Conservation (phyloP, 768 basidiomycete species). For the Rhodotorula sphaerocarpa region DNA sequence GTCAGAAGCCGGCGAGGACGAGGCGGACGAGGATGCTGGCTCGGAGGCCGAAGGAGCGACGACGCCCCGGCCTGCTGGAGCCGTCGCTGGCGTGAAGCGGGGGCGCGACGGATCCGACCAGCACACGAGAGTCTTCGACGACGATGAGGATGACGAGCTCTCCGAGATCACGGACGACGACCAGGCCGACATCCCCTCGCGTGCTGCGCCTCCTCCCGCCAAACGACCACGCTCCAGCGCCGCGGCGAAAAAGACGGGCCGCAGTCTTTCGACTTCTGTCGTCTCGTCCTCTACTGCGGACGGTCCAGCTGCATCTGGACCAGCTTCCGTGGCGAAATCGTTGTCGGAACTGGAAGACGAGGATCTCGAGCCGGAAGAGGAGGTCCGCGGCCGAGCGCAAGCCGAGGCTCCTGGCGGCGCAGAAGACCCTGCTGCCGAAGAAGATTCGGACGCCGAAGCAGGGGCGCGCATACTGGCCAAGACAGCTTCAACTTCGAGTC, state of each 20-base stretch:
- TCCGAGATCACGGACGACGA: constrained; percentile 1
- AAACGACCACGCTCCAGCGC: not conserved
- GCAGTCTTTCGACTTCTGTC: not conserved
- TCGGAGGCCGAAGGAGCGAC: not conserved
- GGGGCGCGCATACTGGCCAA: not conserved
- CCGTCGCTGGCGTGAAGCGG: not conserved
- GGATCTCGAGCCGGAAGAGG: not conserved
- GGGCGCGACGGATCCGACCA: not conserved
- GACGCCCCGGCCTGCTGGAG: not conserved
- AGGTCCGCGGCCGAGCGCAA: not conserved
- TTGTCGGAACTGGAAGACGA: constrained; percentile 17
- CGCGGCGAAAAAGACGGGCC: not conserved
- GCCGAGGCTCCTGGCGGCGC: too few relatives aligned
- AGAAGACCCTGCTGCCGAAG: not conserved
- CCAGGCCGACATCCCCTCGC: not conserved
- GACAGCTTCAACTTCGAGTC: not conserved
- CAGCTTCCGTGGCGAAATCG: not conserved
- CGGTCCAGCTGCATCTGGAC: not conserved
- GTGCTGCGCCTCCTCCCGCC: not conserved
- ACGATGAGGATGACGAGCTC: constrained; percentile 5
- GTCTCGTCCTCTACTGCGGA: constrained; percentile 11
- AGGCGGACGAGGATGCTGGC: not conserved
- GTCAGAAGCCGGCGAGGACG: not conserved
- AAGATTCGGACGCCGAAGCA: not conserved
- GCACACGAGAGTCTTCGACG: not conserved